phyloP scores from a whole-genome alignment of 2,329 filamentous ascomycete species.

The Coniella vitis region DNA sequence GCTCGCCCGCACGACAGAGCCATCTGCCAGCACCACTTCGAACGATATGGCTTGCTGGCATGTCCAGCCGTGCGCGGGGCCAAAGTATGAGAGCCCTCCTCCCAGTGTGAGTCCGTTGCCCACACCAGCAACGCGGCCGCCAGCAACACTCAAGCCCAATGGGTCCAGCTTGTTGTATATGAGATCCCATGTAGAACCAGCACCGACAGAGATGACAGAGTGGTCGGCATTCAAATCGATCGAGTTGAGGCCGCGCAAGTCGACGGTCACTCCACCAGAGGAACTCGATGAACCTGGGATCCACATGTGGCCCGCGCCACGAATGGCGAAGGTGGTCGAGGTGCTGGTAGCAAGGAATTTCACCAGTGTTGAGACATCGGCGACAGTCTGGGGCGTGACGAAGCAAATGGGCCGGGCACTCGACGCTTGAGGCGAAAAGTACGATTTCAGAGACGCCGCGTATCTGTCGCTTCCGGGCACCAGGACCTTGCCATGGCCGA shows the following conservation, averaged over 20 bases:
- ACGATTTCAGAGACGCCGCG: not conserved
- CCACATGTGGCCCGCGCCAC: slow-evolving; percentile 5
- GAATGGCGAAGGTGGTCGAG: slow-evolving; percentile 2
- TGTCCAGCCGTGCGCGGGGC: no score
- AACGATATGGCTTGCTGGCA: no score
- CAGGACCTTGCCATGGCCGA: not conserved
- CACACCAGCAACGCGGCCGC: slow-evolving; percentile 13
- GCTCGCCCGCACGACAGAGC: not conserved
- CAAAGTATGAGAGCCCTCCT: slow-evolving; percentile 12
- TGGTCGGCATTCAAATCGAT: no score
- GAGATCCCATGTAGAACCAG: slow-evolving; percentile 7
- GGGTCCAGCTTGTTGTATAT: slow-evolving; percentile 15
- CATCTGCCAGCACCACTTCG: slow-evolving; percentile 8
- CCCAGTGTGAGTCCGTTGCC: slow-evolving; percentile 14
- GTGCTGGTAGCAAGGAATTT: not conserved
- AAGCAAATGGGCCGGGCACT: slow-evolving; percentile 1
- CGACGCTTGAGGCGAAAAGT: slow-evolving; percentile 6
- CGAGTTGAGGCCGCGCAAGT: no score
- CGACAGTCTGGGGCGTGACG: not conserved
- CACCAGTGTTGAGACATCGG: slow-evolving; percentile 4
- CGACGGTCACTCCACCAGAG: no score
- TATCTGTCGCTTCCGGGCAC: not conserved
- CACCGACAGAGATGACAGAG: slow-evolving; percentile 6
- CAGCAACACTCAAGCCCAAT: slow-evolving; percentile 12
- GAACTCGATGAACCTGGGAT: not conserved